These are phyloP conservation scores for Alternaria triticina DNA, from an alignment of 2,329 filamentous ascomycete species.

Conservation along the genomic window DNA sequence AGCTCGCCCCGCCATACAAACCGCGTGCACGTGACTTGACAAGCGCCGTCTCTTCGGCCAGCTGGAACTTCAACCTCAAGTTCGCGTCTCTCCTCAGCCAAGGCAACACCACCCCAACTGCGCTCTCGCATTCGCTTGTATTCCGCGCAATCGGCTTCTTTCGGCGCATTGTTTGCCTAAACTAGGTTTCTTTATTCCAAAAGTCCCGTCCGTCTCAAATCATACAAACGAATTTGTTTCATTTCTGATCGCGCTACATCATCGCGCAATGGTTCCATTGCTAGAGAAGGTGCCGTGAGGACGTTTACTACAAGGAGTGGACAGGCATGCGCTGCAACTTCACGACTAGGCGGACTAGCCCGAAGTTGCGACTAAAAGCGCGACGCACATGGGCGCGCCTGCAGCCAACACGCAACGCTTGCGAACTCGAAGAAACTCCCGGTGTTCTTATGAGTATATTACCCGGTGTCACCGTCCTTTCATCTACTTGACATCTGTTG, in stretches of 20 bases:
- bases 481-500: not conserved
- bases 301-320: not conserved
- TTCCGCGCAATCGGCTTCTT: not conserved
- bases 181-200: not conserved
- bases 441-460: not conserved
- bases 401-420: not conserved
- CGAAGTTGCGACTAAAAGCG: constrained; percentile 1
- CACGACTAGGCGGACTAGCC: not conserved
- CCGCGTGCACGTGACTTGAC: constrained; percentile 10
- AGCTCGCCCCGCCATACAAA: not conserved
- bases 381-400: not conserved
- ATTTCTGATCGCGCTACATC: not conserved
- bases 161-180: not conserved
- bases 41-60: constrained; percentile 5
- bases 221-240: not conserved
- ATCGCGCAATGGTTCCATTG: not conserved
- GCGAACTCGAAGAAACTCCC: not conserved
- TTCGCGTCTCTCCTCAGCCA: not conserved
- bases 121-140: not conserved
- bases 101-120: constrained; percentile 6
- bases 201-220: not conserved
- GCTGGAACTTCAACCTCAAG: constrained; percentile 8
- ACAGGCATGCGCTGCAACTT: constrained; percentile 3
- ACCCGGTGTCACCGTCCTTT: too few relatives aligned
- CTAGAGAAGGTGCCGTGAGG: not conserved